Evolutionary conservation across 768 basidiomycete species (phyloP), one percentile per base, ranked within the genome.

Genomic region (Suillus decipiens): DNA sequence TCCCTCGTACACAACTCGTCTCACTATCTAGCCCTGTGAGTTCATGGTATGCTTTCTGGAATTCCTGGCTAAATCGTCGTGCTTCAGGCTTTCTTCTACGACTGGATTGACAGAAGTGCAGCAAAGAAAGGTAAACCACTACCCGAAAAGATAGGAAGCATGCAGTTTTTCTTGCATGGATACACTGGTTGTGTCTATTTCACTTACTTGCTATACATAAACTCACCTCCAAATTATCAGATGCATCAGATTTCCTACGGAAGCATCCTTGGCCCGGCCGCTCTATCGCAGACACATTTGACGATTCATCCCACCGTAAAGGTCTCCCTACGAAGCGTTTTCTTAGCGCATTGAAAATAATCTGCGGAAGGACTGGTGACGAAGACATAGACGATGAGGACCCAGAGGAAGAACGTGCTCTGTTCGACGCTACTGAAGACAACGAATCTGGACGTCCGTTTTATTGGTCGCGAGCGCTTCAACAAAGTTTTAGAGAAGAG

Each of bases 181-280:
- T 96, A 82, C 70, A 84, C 86, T 77, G 92, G 92, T 51, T 86
- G 68, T 34, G 59, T 28, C 36, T 10, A 33, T 36, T 60, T 17
- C 6, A 45, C 33, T 37, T 15, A n/a, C 43, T 31, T 12, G 28
- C 41, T 48, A 39, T 12, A n/a, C 28, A 33, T 22, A 7, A 36
- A 36, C 50, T 5, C 28, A 33, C 24, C 31, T 51, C 55, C 58
- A 9, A 8, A 36, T 58, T 31, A 5, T 28, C 58, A 91, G 94
- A 96, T 73, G 92, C 93, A 0, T 93, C 92, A 3, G 92, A 92
- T 56, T 96, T 95, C 69, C 82, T 96, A 62, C 83, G 90, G 55
- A 89, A 86, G 68, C 84, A 96, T 70, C 93, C 94, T 3, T 94
- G 89, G 89, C 95, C 95, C 2, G 93, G 93, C 17, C 86, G 92